Base-by-base conservation (phyloP, 495 filamentous ascomycete genomes). In the Talaromyces wortmannii region DNA sequence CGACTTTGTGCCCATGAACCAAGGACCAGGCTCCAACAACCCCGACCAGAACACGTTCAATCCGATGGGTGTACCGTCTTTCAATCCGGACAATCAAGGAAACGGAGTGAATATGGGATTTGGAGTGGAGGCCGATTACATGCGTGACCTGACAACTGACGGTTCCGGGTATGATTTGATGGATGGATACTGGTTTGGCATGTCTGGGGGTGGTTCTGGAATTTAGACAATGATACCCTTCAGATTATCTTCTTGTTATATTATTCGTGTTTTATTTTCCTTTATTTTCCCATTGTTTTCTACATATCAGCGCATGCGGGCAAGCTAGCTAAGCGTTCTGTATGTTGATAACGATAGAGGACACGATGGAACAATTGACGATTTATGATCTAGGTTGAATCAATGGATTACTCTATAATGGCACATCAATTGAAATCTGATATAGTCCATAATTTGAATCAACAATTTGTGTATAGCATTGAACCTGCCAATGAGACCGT, bases 181-280 rank as follows among this genome's bases (percentile, higher is more conserved):
- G 66, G 89, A 95, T 68, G 91, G 90, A 0, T 95, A 92, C 66
- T 96, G 92, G 74, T 96, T 96, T 73, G 91, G 91, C 16, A 72
- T 73, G 23, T 65, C 65, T 36, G 71, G 72, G 23, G 55, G 60
- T 40, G 70, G 68, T 44, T 48, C 64, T 47, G 66, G 67, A 53
- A 53, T 53, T 15, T 53, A 53, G 52, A 45, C n/a, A 13, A 31
- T 45, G 52, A 53, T 53, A 53, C 52, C 52, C 52, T 30, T 33
- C 23, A 7, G 10, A 32, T 12, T 23, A 16, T 46, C 44, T 15
- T 46, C 15, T 23, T 16, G 13, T 46, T 7, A n/a, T 17, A 8
- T 40, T 40, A 40, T 40, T 40, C 13, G 13, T 13, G 36, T 10
- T 8, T 13, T 40, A 40, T 40, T 10, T 40, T 40, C 33, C 33